A percentile compares a stretch with the other conserved stretches of the same genome.
phyloP scores from a whole-genome alignment of 1,284 basidiomycete genomes.

The Phellopilus nigrolimitatus region DNA sequence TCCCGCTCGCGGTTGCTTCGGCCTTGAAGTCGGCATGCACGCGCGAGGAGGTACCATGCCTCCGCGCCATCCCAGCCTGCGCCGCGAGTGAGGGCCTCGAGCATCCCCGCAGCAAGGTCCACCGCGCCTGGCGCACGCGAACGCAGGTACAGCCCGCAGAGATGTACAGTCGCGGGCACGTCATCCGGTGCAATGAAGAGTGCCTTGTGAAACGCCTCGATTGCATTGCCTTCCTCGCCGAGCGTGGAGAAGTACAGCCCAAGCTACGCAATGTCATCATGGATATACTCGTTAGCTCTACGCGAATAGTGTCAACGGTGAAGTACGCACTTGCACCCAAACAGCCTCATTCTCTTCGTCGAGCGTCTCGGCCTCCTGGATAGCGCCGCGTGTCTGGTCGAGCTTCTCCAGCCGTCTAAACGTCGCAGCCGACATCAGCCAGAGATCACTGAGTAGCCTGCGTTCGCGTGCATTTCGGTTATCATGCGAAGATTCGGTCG shows the following conservation, averaged over 20 bases:
- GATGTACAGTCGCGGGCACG: constrained; percentile 70
- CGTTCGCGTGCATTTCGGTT: constrained; percentile 57
- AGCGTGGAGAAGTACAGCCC: constrained; percentile 70
- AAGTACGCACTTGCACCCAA: constrained; percentile 80
- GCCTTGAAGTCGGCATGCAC: constrained; percentile 72
- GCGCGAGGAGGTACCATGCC: constrained; percentile 87
- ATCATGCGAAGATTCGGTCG: constrained; percentile 32
- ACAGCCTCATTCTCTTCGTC: constrained; percentile 86
- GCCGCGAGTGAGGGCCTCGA: constrained; percentile 56
- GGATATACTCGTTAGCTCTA: background rate
- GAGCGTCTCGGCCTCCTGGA: constrained; percentile 91
- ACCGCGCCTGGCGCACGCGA: constrained; percentile 29
- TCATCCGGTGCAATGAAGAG: constrained; percentile 76
- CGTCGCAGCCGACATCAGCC: constrained; percentile 92
- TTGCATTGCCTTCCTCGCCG: constrained; percentile 54
- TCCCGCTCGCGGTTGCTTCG: constrained; percentile 68
- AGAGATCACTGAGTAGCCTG: constrained; percentile 78
- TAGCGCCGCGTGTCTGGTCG: constrained; percentile 85
- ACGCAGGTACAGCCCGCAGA: constrained; percentile 72
- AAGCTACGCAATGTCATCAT: constrained; percentile 44
- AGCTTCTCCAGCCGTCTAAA: constrained; percentile 87
- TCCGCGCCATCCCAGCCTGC: constrained; percentile 86
- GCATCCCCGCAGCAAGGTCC: constrained; percentile 70
- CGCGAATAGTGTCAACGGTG: background rate
- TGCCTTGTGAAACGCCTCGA: constrained; percentile 78